These are phyloP conservation scores for Amanita brunnescens DNA, from an alignment of 768 basidiomycete species.

Conservation along the genomic window DNA sequence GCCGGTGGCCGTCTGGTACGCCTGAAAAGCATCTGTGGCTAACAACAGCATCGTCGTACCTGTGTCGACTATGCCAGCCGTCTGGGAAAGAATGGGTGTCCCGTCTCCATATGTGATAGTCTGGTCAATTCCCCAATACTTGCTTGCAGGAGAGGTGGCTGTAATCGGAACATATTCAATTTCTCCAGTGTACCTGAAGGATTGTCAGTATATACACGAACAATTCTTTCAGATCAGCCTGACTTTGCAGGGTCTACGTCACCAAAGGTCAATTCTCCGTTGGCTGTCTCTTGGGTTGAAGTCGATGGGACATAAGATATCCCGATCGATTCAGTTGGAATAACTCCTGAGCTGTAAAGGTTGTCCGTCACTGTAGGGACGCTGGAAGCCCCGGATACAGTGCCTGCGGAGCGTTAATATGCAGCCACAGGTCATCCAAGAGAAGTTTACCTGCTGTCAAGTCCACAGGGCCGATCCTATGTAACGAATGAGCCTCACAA, in stretches of 20 bases:
- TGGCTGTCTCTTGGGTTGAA: constrained; percentile 18
- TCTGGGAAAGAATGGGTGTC: constrained; percentile 24
- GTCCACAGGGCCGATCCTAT: constrained; percentile 42
- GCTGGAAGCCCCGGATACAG: constrained; percentile 27
- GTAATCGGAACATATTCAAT: constrained; percentile 31
- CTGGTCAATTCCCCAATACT: constrained; percentile 49
- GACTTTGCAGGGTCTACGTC: constrained; percentile 40
- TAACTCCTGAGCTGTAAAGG: constrained; percentile 38
- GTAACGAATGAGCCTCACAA: background rate
- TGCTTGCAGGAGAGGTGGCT: constrained; percentile 28
- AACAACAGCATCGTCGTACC: constrained; percentile 46
- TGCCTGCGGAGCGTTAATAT: constrained; percentile 13
- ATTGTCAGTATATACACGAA: constrained; percentile 19
- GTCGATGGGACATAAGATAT: constrained; percentile 47
- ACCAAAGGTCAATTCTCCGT: constrained; percentile 52
- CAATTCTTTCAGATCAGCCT: constrained; percentile 11
- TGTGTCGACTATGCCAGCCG: constrained; percentile 44
- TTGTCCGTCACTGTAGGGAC: constrained; percentile 55
- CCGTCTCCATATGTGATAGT: constrained; percentile 31
- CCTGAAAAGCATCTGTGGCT: constrained; percentile 50
- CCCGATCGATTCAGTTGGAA: constrained; percentile 36
- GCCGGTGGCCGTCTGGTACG: constrained; percentile 45
- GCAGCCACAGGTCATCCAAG: no score
- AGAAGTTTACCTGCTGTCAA: constrained; percentile 25
- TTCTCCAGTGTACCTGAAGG: constrained; percentile 17